These are phyloP conservation scores for Phytophthora macrochlamydospora DNA, from an alignment of 352 stramenopile genomes.

Conservation along the genomic window DNA sequence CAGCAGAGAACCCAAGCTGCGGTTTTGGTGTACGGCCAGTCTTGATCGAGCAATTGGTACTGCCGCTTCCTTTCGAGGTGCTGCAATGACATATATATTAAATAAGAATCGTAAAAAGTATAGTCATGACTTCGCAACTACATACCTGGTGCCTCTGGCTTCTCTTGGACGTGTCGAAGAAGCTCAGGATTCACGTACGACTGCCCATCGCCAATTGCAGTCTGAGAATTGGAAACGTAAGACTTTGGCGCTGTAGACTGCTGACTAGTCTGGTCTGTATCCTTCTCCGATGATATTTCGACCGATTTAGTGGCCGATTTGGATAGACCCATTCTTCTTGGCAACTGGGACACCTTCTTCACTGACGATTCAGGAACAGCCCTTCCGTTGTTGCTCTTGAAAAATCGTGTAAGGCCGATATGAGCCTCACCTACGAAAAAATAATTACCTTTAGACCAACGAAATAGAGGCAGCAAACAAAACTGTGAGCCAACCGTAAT, in stretches of 20 bases:
- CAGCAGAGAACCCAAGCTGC: conserved; percentile 54
- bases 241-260: conserved; percentile 12
- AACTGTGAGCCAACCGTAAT: conserved; percentile 56
- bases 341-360: conserved; percentile 36
- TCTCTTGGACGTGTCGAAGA: conserved; percentile 34
- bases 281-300: conserved; percentile 24
- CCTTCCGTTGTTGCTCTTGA: conserved; percentile 75
- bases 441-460: conserved; percentile 8
- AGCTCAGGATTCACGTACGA: conserved; percentile 81
- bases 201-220: conserved; percentile 78
- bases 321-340: conserved; percentile 50
- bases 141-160: conserved; percentile 24
- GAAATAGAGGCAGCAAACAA: not conserved
- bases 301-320: conserved; percentile 26
- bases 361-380: conserved; percentile 25
- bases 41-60: conserved; percentile 5
- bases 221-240: conserved; percentile 22
- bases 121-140: not conserved
- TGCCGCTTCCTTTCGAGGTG: conserved; percentile 6
- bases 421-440: conserved; percentile 71
- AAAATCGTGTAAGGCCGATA: conserved; percentile 84
- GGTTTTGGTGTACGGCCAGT: conserved; percentile 38
- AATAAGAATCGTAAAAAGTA: too few relatives aligned
- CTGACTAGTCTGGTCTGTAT: conserved; percentile 20
- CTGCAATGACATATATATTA: conserved; percentile 9